phyloP scores from a whole-genome alignment of 257 asterid species.

The Petunia axillaris region DNA sequence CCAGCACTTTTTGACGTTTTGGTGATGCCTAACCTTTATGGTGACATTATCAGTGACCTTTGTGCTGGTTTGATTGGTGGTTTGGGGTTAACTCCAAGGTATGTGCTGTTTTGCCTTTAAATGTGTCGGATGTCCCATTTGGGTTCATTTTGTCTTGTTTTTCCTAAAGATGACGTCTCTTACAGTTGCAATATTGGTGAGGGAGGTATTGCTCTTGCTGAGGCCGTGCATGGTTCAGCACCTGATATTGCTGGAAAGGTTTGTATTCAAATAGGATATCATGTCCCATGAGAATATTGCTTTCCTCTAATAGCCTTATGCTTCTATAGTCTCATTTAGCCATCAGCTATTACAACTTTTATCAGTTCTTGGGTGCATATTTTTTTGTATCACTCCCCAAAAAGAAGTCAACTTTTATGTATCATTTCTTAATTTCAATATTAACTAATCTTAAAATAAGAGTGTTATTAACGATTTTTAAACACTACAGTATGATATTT shows the following conservation, averaged over 20 bases:
- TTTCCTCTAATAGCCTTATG: neutral
- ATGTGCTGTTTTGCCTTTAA: conserved; percentile 23
- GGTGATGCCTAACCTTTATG: conserved; percentile 48
- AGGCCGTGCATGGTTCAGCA: conserved; percentile 99
- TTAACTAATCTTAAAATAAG: neutral
- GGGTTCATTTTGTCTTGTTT: conserved; percentile 3
- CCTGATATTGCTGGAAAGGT: conserved; percentile 99
- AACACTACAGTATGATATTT: neutral
- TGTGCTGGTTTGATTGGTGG: conserved; percentile 97
- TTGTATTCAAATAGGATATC: conserved; percentile 18
- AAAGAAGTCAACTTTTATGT: neutral
- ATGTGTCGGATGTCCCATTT: neutral
- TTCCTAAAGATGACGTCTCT: conserved; percentile 6
- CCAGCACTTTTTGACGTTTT: conserved; percentile 37
- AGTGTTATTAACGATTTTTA: neutral
- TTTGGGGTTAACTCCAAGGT: conserved; percentile 96
- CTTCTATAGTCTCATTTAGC: neutral
- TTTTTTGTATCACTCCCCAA: neutral
- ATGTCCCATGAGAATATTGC: neutral
- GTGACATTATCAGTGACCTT: conserved; percentile 81
- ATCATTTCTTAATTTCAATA: neutral
- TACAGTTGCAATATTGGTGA: conserved; percentile 90
- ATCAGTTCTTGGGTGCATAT: conserved; percentile 9
- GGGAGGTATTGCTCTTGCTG: conserved; percentile 99
- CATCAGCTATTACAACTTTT: neutral